These are phyloP conservation scores for Penicillium decumbens DNA, from an alignment of 2,329 filamentous ascomycete genomes.

Conservation along the genomic window DNA sequence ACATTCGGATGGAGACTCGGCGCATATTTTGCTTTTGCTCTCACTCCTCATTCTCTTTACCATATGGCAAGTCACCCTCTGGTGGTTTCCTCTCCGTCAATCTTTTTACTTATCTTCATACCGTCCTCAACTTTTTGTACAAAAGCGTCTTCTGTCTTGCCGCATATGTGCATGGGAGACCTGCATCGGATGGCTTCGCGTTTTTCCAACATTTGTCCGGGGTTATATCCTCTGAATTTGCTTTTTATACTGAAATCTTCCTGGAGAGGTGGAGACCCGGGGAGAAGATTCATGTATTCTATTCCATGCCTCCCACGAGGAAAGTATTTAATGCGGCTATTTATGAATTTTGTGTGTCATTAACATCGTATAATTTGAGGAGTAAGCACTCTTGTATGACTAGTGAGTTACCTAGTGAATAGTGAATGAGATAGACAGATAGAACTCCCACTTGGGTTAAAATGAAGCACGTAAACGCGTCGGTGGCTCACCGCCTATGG, in stretches of 20 bases:
- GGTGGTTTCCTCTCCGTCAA: slow-evolving; percentile 9
- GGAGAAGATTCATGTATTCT: slow-evolving; percentile 27
- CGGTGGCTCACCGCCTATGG: slow-evolving; percentile 11
- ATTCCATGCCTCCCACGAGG: slow-evolving; percentile 23
- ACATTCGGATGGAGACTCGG: slow-evolving; percentile 29
- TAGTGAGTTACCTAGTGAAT: neutral
- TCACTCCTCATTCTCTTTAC: slow-evolving; percentile 12
- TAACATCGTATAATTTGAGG: neutral
- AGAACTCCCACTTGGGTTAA: slow-evolving; percentile 16
- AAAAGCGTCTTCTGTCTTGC: slow-evolving; percentile 28
- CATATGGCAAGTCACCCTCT: slow-evolving; percentile 2
- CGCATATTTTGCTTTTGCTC: slow-evolving; percentile 25
- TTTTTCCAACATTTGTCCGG: slow-evolving; percentile 10
- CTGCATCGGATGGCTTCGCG: slow-evolving; percentile 11
- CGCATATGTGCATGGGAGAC: slow-evolving; percentile 13
- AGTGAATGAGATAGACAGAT: neutral
- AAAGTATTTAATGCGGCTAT: slow-evolving; percentile 21
- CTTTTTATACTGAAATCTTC: slow-evolving; percentile 13
- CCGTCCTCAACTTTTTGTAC: slow-evolving; percentile 25
- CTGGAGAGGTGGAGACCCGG: slow-evolving; percentile 3
- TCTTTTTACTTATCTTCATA: slow-evolving; percentile 16
- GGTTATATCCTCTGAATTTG: slow-evolving; percentile 10
- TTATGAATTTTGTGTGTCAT: slow-evolving; percentile 3
- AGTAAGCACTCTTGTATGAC: too few relatives aligned
- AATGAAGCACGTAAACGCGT: slow-evolving; percentile 25